Conservation (phyloP, 345 rosid species). For the Corchorus capsularis region DNA sequence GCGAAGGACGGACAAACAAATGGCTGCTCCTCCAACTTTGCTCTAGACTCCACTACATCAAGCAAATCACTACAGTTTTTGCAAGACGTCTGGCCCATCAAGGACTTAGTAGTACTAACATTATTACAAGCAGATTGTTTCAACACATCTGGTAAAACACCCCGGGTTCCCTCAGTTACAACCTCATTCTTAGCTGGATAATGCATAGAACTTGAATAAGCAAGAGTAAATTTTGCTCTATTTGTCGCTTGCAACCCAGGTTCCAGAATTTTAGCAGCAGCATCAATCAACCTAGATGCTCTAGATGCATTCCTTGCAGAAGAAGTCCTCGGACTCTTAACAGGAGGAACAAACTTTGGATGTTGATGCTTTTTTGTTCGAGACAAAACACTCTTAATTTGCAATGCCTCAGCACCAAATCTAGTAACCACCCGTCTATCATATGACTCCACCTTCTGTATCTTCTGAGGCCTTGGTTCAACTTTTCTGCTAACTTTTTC, state of each 20-base stretch:
- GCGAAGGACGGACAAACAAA: constrained; percentile 25
- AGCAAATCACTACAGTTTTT: constrained; percentile 64
- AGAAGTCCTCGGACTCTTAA: constrained; percentile 65
- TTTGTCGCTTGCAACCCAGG: constrained; percentile 75
- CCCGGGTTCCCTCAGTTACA: constrained; percentile 30
- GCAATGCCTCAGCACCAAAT: constrained; percentile 81
- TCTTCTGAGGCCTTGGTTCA: constrained; percentile 79
- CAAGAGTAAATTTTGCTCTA: constrained; percentile 56
- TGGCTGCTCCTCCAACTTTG: constrained; percentile 30
- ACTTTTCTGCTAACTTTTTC: constrained; percentile 42
- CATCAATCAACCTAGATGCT: constrained; percentile 74
- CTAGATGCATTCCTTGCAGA: constrained; percentile 50
- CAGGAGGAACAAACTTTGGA: constrained; percentile 61
- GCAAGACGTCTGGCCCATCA: constrained; percentile 51
- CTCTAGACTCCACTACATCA: constrained; percentile 42
- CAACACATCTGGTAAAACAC: constrained; percentile 30
- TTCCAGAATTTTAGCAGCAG: constrained; percentile 83
- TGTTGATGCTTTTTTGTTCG: constrained; percentile 64
- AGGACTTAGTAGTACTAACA: constrained; percentile 28
- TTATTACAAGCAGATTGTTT: constrained; percentile 31
- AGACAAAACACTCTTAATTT: constrained; percentile 68
- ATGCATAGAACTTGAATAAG: constrained; percentile 40
- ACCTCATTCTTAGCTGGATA: constrained; percentile 28
- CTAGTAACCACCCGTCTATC: constrained; percentile 65
- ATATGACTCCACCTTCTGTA: constrained; percentile 66